Evolutionary conservation across 495 filamentous ascomycete genomes (phyloP), one percentile per base, ranked within the genome.

Genomic region (Aspergillus panamensis): DNA sequence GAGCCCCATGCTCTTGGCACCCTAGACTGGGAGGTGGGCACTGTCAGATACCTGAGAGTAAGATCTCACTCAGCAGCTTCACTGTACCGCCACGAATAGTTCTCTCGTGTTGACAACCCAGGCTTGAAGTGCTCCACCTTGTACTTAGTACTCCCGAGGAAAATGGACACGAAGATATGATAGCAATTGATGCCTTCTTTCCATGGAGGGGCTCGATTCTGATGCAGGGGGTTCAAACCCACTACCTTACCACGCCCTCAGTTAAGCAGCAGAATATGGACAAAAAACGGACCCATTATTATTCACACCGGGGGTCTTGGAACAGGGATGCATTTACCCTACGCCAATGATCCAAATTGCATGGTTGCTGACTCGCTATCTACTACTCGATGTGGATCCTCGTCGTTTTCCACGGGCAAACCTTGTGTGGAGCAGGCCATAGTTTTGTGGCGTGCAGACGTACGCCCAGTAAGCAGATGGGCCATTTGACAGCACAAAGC

Each of bases 11-110:
- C 97, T 10, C 92, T 97, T 73, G 94, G 92, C 6, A 91, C 97
- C 48, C 74, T 97, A 7, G 94, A 98, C 74, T 96, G 92, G 92
- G 92, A 96, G 72, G 92, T 96, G 89, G 92, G 90, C 33, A 98
- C 94, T 0, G 87, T 96, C 25, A 94, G 94, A 48, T 92, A 98
- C 69, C 94, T 25, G 25, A 5, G 25, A 25, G 25, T 5, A 2
- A 25, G 25, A 5, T 25, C 94, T 5, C 79, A 96, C 10, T 91
- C 88, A 17, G 94, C 25, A 25, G 25, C 25, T 5, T 25, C 25
- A 5, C 25, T 25, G 25, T 2, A 25, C 25, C 25, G 25, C 25
- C 25, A 25, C 25, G 5, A 25, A 25, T 5, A 98, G 66, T 77
- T 97, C 48, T 82, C 84, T 62, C 94, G 94, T 72, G 73, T 95